Conservation (phyloP, 805 yeast species). For the Ogataea zsoltii region DNA sequence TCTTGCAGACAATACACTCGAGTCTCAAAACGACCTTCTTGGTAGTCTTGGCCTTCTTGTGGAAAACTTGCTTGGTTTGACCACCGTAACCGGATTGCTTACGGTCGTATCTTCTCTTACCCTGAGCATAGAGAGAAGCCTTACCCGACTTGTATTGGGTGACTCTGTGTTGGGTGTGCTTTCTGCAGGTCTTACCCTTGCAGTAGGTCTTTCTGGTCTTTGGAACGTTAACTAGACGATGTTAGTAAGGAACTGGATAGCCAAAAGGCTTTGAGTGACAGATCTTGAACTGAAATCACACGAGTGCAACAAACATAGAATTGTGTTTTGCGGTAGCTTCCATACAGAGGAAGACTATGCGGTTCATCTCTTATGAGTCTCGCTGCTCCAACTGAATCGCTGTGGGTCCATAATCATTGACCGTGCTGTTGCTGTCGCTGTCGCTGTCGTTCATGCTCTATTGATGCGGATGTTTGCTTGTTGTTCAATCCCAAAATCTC, state of each 20-base stretch:
- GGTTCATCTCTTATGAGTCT: too few relatives aligned
- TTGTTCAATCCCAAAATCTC: not conserved
- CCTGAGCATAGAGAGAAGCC: slow-evolving; percentile 99
- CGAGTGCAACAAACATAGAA: too few relatives aligned
- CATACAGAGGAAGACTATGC: too few relatives aligned
- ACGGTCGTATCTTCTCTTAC: slow-evolving; percentile 99
- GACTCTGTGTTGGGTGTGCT: slow-evolving; percentile 99
- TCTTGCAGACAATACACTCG: slow-evolving; percentile 98
- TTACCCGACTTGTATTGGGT: slow-evolving; percentile 99
- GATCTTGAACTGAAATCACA: too few relatives aligned
- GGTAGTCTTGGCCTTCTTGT: slow-evolving; percentile 99
- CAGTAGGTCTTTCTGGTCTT: slow-evolving; percentile 99
- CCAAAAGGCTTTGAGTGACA: not conserved
- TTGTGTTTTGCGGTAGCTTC: too few relatives aligned
- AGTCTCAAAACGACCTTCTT: slow-evolving; percentile 99
- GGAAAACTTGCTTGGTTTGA: slow-evolving; percentile 99
- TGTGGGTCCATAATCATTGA: too few relatives aligned
- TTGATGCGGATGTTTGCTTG: not conserved
- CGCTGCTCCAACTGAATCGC: too few relatives aligned
- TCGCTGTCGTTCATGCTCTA: too few relatives aligned
- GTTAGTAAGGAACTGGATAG: not conserved
- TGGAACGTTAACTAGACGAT: slow-evolving; percentile 92
- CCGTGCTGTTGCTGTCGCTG: too few relatives aligned
- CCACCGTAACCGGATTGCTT: slow-evolving; percentile 99
- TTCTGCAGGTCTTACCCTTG: slow-evolving; percentile 98